Percentiles rank a stretch among this genome's conserved stretches.
These are phyloP conservation scores for Jacaranda copaia DNA, from an alignment of 257 asterid species.

Conservation along the genomic window DNA sequence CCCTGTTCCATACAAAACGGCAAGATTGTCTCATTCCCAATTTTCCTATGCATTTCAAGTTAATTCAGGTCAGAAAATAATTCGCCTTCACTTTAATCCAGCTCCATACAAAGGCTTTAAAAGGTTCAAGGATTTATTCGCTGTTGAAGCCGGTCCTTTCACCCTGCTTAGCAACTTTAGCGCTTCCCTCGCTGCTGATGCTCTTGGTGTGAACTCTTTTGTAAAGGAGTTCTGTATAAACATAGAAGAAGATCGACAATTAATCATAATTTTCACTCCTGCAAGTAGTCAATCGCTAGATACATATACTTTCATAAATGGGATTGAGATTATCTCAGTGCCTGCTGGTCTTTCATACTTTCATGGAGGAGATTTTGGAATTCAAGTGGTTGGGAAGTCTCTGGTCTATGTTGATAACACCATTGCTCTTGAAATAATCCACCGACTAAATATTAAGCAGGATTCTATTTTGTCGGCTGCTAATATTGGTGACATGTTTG, in stretches of 20 bases:
- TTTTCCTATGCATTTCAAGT: conserved; percentile 23
- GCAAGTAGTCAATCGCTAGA: conserved; percentile 2
- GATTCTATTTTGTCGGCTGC: conserved; percentile 39
- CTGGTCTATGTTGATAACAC: conserved; percentile 48
- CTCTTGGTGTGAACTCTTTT: conserved; percentile 32
- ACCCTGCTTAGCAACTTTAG: conserved; percentile 42
- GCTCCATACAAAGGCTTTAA: conserved; percentile 26
- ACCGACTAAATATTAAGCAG: conserved; percentile 42
- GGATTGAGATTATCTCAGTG: conserved; percentile 40
- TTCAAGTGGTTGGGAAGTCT: conserved; percentile 35
- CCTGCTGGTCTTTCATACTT: conserved; percentile 23
- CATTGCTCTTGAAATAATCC: conserved; percentile 55
- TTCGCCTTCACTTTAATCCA: conserved; percentile 35
- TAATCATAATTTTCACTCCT: conserved; percentile 22
- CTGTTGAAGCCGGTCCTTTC: conserved; percentile 37
- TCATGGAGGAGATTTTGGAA: conserved; percentile 10
- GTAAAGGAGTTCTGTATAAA: conserved; percentile 33
- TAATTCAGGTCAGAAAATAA: conserved; percentile 40
- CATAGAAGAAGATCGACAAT: conserved; percentile 24
- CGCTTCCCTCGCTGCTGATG: conserved; percentile 37
- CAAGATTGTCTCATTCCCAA: conserved; percentile 24
- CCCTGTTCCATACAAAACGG: conserved; percentile 31
- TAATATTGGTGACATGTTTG: conserved; percentile 39
- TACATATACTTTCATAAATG: conserved; percentile 37
- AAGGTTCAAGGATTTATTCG: conserved; percentile 17